Percentiles rank a stretch among this genome's conserved stretches.
These are phyloP conservation scores for Amanita inopinata DNA, from an alignment of 768 basidiomycete genomes.

Conservation along the genomic window DNA sequence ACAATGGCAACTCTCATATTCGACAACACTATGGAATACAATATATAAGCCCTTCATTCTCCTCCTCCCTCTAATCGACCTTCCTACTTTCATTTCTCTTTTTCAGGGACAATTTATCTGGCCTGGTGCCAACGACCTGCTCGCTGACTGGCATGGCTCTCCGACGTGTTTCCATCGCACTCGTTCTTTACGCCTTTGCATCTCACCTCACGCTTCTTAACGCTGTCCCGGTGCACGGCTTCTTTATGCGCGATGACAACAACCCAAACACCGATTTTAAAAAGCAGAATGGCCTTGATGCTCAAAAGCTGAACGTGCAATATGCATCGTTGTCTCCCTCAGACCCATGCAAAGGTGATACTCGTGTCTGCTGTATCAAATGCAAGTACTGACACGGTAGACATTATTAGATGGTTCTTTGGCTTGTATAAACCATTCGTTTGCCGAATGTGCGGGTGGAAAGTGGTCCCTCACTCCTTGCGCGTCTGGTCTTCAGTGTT, in stretches of 20 bases:
- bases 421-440: constrained; percentile 30
- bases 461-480: constrained; percentile 32
- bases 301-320: constrained; percentile 38
- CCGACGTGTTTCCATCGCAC: constrained; percentile 11
- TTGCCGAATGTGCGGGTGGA: constrained; percentile 34
- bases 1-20: too few species aligned
- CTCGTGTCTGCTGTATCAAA: neutral
- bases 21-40: neutral
- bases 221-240: constrained; percentile 21
- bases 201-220: constrained; percentile 22
- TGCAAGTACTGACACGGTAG: neutral
- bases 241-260: constrained; percentile 17
- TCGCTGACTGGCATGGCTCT: constrained; percentile 9
- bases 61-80: neutral
- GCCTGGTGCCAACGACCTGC: constrained; percentile 5
- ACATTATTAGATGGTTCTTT: constrained; percentile 21
- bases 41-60: constrained; percentile 1
- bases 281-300: constrained; percentile 37
- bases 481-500: constrained; percentile 26
- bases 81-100: neutral
- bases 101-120: neutral
- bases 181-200: constrained; percentile 14
- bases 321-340: constrained; percentile 33
- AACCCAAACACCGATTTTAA: constrained; percentile 13
- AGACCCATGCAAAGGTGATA: constrained; percentile 37